phyloP scores from a whole-genome alignment of 352 stramenopile species.

The Pythium dissimile region DNA sequence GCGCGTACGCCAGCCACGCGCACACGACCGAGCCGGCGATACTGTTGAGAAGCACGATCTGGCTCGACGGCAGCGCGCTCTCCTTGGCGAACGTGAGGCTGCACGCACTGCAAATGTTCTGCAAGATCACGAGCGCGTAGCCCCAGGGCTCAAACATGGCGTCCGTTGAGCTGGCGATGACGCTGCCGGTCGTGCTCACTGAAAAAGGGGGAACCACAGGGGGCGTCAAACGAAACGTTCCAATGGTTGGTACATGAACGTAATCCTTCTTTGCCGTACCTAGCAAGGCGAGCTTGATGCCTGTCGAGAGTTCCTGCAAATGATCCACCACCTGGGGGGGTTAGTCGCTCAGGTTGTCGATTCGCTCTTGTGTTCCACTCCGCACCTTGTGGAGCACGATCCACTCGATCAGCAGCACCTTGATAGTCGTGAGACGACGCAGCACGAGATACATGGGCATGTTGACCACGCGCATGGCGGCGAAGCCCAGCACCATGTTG shows the following conservation, averaged over 20 bases:
- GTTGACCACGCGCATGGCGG: constrained; percentile 62
- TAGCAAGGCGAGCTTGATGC: constrained; percentile 58
- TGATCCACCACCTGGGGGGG: constrained; percentile 8
- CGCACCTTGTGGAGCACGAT: constrained; percentile 54
- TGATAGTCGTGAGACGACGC: constrained; percentile 65
- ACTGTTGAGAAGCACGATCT: constrained; percentile 62
- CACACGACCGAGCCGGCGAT: constrained; percentile 42
- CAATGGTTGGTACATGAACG: too few relatives aligned
- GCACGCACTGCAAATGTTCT: constrained; percentile 66
- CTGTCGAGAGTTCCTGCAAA: constrained; percentile 33
- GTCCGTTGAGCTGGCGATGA: constrained; percentile 58
- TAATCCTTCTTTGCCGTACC: constrained; percentile 36
- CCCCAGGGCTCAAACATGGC: constrained; percentile 35
- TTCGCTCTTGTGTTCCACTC: too few relatives aligned
- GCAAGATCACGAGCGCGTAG: constrained; percentile 58
- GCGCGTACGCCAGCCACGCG: constrained; percentile 29
- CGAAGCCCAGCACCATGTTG: constrained; percentile 69
- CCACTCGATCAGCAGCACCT: constrained; percentile 76
- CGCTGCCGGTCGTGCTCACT: constrained; percentile 59
- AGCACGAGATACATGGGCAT: constrained; percentile 75
- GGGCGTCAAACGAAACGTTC: not conserved
- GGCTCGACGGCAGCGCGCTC: constrained; percentile 39
- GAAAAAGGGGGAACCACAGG: not conserved
- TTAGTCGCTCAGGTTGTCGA: not conserved
- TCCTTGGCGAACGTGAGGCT: constrained; percentile 69